Conservation (phyloP, 768 basidiomycete species). For the Russula ochroleuca region DNA sequence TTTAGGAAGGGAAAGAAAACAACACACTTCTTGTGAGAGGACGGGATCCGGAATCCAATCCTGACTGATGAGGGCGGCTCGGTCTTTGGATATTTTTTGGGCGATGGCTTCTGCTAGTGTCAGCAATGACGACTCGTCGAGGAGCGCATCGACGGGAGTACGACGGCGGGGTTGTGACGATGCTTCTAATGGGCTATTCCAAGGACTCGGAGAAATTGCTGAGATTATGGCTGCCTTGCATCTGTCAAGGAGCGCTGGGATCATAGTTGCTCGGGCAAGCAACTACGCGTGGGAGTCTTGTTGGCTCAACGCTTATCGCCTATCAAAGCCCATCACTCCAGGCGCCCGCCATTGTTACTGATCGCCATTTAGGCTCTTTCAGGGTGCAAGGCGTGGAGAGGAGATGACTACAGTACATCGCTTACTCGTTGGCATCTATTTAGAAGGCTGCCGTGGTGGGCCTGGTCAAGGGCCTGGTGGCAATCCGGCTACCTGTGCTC, state of each 20-base stretch:
- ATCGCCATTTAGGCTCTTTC: too few relatives aligned
- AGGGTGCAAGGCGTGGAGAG: too few relatives aligned
- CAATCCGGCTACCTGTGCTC: background rate
- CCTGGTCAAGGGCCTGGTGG: too few relatives aligned
- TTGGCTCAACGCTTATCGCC: background rate
- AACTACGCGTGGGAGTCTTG: conserved; percentile 14
- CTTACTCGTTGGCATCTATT: background rate
- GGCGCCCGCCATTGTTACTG: background rate
- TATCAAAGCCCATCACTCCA: background rate
- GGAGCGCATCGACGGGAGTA: background rate
- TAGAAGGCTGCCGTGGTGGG: background rate
- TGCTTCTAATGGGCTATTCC: background rate
- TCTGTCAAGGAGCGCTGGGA: conserved; percentile 5
- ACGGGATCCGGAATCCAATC: background rate
- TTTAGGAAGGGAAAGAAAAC: background rate
- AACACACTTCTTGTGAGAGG: conserved; percentile 11
- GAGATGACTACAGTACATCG: background rate
- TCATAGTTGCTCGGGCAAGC: conserved; percentile 2
- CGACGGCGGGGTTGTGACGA: background rate
- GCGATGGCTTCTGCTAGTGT: conserved; percentile 11
- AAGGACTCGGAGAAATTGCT: background rate
- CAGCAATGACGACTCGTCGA: conserved; percentile 10
- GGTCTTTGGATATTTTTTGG: conserved; percentile 4
- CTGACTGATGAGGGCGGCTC: background rate
- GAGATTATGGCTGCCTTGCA: background rate